These are phyloP conservation scores for Areca catechu DNA, from an alignment of 176 grass and related monocot species.

Conservation along the genomic window DNA sequence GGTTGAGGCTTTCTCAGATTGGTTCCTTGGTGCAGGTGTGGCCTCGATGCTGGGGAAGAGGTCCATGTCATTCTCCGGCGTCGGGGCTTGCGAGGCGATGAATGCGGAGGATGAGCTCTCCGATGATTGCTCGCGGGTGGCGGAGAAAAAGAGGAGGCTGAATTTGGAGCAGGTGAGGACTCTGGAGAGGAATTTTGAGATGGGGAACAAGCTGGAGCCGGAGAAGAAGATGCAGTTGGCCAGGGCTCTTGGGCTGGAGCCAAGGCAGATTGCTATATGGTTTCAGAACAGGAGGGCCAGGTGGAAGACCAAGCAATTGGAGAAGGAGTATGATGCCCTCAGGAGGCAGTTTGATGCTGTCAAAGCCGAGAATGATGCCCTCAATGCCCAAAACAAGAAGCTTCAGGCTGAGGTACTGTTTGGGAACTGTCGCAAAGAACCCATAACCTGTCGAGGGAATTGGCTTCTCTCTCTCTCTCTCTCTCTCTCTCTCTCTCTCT, in stretches of 20 bases:
- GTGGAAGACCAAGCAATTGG: slow-evolving; percentile 14
- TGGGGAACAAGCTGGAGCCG: slow-evolving; percentile 7
- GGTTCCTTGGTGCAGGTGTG: too few species aligned
- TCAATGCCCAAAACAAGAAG: slow-evolving; percentile 9
- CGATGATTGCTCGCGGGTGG: not conserved
- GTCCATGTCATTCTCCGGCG: not conserved
- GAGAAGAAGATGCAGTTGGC: slow-evolving; percentile 8
- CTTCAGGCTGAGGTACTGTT: slow-evolving; percentile 6
- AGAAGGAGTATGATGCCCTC: slow-evolving; percentile 1
- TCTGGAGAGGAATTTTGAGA: slow-evolving; percentile 9
- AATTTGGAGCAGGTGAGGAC: slow-evolving; percentile 9
- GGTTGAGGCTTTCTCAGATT: too few species aligned
- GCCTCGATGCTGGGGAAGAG: not conserved
- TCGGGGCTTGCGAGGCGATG: slow-evolving; percentile 3
- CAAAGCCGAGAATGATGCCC: slow-evolving; percentile 1
- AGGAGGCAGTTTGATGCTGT: slow-evolving; percentile 1
- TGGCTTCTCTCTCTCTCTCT: too few species aligned
- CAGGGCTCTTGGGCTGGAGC: slow-evolving; percentile 1
- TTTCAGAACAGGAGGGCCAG: slow-evolving; percentile 15
- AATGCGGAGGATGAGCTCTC: slow-evolving; percentile 2
- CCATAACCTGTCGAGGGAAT: too few species aligned
- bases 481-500: too few species aligned
- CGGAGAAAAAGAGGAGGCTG: slow-evolving; percentile 2
- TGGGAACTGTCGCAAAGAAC: too few species aligned
- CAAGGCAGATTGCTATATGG: slow-evolving; percentile 11